phyloP scores from a whole-genome alignment of 2,329 filamentous ascomycete genomes.

The Cladosporium sp. region DNA sequence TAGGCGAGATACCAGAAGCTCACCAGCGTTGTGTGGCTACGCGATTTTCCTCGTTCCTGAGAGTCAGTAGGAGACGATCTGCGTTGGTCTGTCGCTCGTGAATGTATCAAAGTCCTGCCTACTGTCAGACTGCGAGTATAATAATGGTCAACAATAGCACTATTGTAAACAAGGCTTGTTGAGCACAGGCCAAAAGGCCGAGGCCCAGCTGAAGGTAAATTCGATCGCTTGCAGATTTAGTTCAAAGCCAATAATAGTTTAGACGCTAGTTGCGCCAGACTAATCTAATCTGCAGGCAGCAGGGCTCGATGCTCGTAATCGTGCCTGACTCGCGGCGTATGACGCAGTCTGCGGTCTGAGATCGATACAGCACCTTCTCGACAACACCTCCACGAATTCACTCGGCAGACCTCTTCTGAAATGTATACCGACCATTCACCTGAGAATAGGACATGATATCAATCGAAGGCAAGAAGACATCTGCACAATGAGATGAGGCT shows the following conservation, averaged over 20 bases:
- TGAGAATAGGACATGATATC: too few relatives aligned
- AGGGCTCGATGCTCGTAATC: background rate
- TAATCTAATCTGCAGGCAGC: background rate
- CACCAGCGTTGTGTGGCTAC: background rate
- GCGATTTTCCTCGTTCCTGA: background rate
- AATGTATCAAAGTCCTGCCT: background rate
- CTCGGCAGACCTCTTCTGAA: too few relatives aligned
- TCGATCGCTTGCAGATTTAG: conserved; percentile 1
- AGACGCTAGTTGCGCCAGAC: background rate
- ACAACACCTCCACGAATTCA: too few relatives aligned
- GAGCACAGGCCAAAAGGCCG: background rate
- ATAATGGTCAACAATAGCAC: background rate
- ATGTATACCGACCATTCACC: too few relatives aligned
- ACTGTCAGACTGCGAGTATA: background rate
- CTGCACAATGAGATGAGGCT: too few relatives aligned
- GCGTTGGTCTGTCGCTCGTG: background rate
- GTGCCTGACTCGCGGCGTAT: too few relatives aligned
- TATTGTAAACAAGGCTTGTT: background rate
- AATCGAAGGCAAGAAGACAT: too few relatives aligned
- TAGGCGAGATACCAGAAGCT: background rate
- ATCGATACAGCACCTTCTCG: too few relatives aligned
- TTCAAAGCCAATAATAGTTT: background rate
- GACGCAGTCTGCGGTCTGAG: too few relatives aligned
- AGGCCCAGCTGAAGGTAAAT: background rate
- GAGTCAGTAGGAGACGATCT: background rate